Evolutionary conservation across 176 grass and related monocot genomes (phyloP).

Genomic region (Puccinellia tenuiflora): DNA sequence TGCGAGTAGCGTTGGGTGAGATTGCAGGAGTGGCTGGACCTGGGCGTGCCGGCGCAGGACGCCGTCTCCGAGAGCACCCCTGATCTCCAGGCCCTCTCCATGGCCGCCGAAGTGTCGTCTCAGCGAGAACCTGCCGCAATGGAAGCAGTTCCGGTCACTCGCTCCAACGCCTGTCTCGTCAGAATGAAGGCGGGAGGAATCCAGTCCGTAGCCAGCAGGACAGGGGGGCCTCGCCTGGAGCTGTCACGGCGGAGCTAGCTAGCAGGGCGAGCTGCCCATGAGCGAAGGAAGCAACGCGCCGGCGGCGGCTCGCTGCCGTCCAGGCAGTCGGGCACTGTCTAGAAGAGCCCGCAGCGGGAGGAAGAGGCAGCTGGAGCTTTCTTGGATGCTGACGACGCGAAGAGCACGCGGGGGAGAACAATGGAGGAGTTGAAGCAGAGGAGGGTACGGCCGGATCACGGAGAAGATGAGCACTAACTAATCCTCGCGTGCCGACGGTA

Average conservation of each 20-base stretch:
- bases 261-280: conserved; percentile 31
- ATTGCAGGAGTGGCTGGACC: conserved; percentile 15
- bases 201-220: no score
- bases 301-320: background rate
- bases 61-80: conserved; percentile 40
- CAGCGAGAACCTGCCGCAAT: no score
- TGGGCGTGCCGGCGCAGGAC: conserved; percentile 42
- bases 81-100: conserved; percentile 40
- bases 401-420: background rate
- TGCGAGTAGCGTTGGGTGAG: conserved; percentile 29
- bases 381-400: background rate
- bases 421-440: conserved; percentile 4
- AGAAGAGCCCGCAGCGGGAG: no score
- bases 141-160: background rate
- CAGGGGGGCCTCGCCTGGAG: conserved; percentile 21
- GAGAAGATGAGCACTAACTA: background rate
- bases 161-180: no score
- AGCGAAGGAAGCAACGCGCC: background rate
- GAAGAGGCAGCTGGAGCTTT: background rate
- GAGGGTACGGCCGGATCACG: background rate
- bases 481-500: background rate
- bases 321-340: no score
- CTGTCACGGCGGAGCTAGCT: background rate
- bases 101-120: no score
- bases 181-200: no score